Percentiles rank a stretch among this genome's conserved stretches.
phyloP scores from a whole-genome alignment of 208 protist genomes.

The Leishmania braziliensis region DNA sequence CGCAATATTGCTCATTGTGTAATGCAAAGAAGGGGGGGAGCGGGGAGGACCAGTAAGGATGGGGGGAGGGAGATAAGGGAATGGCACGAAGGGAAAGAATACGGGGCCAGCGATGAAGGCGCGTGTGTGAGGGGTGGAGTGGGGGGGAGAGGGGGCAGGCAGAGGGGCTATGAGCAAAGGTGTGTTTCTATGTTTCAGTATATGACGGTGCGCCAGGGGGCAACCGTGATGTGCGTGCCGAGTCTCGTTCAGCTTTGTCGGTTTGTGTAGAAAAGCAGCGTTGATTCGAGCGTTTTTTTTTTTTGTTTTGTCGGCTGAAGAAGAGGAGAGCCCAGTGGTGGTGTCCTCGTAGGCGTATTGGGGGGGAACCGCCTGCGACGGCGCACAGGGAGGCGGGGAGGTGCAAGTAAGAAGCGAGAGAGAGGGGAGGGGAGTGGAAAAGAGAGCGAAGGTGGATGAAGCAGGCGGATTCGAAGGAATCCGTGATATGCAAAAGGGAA shows the following conservation, averaged over 20 bases:
- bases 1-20: neutral
- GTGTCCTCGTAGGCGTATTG: neutral
- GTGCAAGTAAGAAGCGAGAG: neutral
- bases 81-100: neutral
- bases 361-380: too few relatives aligned
- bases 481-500: neutral
- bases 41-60: too few relatives aligned
- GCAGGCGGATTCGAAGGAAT: neutral
- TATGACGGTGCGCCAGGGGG: neutral
- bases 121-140: neutral
- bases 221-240: neutral
- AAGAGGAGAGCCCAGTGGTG: too few relatives aligned
- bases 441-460: too few relatives aligned
- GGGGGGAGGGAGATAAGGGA: neutral
- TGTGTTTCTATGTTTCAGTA: neutral
- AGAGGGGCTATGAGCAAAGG: neutral
- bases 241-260: neutral
- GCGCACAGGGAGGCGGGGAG: neutral
- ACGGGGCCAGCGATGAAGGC: neutral
- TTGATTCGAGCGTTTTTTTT: too few relatives aligned
- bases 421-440: neutral
- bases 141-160: neutral
- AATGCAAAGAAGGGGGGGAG: neutral
- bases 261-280: too few relatives aligned
- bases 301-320: too few relatives aligned